Percentiles rank a stretch among this genome's conserved stretches.
phyloP scores from a whole-genome alignment of 1,284 basidiomycete species.

The Polyporus tsugae region DNA sequence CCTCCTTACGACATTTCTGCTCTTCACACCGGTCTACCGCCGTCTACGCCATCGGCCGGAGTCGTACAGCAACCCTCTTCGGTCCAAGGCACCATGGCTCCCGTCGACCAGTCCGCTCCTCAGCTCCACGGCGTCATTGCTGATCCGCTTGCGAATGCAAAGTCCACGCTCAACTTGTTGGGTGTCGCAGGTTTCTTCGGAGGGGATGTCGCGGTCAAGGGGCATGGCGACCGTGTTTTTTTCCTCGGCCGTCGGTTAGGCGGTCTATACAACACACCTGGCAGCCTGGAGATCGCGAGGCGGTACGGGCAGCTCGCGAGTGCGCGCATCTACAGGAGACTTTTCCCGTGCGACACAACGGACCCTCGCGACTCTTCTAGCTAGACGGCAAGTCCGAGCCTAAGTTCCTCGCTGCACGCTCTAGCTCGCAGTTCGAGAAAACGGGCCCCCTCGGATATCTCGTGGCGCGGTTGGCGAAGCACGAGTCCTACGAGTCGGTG shows the following conservation, averaged over 20 bases:
- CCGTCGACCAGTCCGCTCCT: not conserved
- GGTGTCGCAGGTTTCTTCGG: conserved; percentile 3
- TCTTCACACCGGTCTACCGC: not conserved
- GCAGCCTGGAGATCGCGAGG: not conserved
- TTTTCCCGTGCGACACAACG: not conserved
- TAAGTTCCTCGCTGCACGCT: not conserved
- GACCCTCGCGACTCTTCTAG: not conserved
- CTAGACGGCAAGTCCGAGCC: not conserved
- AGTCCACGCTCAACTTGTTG: not conserved
- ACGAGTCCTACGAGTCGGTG: not conserved
- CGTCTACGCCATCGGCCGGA: not conserved
- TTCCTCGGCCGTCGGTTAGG: not conserved
- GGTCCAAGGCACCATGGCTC: not conserved
- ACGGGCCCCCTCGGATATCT: not conserved
- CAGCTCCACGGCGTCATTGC: not conserved
- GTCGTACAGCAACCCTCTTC: not conserved
- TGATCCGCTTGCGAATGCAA: not conserved
- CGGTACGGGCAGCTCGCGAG: conserved; percentile 1
- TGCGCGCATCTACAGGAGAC: not conserved
- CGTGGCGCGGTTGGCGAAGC: not conserved
- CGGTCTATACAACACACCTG: not conserved
- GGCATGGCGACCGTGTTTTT: conserved; percentile 3
- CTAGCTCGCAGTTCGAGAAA: not conserved
- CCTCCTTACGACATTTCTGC: not conserved
- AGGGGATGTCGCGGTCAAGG: not conserved